phyloP scores from a whole-genome alignment of 1,284 basidiomycete species.

The Chalciporus sp. region DNA sequence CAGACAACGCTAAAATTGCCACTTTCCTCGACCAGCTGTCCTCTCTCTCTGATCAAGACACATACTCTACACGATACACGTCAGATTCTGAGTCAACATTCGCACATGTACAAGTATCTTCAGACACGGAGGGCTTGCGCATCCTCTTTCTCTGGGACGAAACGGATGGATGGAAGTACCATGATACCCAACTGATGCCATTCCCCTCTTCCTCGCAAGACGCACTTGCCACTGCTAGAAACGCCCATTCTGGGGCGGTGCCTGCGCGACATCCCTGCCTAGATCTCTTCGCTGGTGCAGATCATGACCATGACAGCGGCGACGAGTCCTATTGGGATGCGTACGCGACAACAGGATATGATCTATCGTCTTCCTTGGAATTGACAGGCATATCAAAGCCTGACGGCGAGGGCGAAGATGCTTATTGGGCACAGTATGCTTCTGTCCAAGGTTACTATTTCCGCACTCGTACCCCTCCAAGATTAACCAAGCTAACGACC shows the following conservation, averaged over 20 bases:
- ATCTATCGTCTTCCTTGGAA: slow-evolving; percentile 19
- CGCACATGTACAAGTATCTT: slow-evolving; percentile 62
- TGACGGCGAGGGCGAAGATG: slow-evolving; percentile 49
- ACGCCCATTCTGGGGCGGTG: background rate
- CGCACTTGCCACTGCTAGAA: slow-evolving; percentile 29
- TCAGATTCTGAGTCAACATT: slow-evolving; percentile 58
- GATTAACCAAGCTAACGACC: slow-evolving; percentile 6
- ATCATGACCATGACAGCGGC: slow-evolving; percentile 36
- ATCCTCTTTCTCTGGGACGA: slow-evolving; percentile 70
- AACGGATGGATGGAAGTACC: slow-evolving; percentile 64
- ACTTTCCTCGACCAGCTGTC: slow-evolving; percentile 50
- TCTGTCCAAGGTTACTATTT: slow-evolving; percentile 60
- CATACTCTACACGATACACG: slow-evolving; percentile 53
- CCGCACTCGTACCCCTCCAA: slow-evolving; percentile 3
- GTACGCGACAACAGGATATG: slow-evolving; percentile 46
- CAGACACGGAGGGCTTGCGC: slow-evolving; percentile 45
- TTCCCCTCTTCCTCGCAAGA: slow-evolving; percentile 59
- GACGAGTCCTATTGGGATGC: slow-evolving; percentile 69
- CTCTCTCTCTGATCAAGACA: slow-evolving; percentile 32
- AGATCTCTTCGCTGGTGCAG: slow-evolving; percentile 16
- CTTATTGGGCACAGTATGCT: slow-evolving; percentile 75
- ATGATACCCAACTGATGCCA: slow-evolving; percentile 71
- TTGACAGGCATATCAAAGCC: background rate
- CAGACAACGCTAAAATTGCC: slow-evolving; percentile 39
- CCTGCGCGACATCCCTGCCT: background rate